Conservation (phyloP, 352 stramenopile species). For the Phytophthora syringae region DNA sequence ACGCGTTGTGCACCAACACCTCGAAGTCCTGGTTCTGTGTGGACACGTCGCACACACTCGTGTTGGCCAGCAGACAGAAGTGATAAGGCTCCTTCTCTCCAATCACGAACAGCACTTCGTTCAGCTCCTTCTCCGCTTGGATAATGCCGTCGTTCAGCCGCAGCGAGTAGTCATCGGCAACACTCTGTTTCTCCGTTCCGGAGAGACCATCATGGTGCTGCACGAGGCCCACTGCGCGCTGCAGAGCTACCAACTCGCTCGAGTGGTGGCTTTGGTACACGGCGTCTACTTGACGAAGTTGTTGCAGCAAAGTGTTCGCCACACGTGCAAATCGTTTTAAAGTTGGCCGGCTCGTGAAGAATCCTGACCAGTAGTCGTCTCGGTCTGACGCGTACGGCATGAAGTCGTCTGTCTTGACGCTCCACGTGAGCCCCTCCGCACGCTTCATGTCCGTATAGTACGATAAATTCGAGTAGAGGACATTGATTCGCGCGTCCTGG, state of each 20-base stretch:
- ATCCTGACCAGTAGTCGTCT: slow-evolving; percentile 96
- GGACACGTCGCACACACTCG: slow-evolving; percentile 90
- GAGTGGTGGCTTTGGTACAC: slow-evolving; percentile 72
- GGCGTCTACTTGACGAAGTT: slow-evolving; percentile 92
- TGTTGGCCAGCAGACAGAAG: slow-evolving; percentile 88
- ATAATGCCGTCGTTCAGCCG: slow-evolving; percentile 88
- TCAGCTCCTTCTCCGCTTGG: slow-evolving; percentile 67
- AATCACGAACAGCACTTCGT: slow-evolving; percentile 78
- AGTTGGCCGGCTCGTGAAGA: slow-evolving; percentile 94
- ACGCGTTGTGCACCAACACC: slow-evolving; percentile 73
- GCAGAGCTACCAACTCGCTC: slow-evolving; percentile 61
- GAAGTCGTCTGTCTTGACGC: slow-evolving; percentile 96
- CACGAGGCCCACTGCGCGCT: slow-evolving; percentile 91
- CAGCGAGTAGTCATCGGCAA: slow-evolving; percentile 96
- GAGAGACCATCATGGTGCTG: slow-evolving; percentile 97
- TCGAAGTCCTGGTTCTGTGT: slow-evolving; percentile 72
- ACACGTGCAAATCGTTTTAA: slow-evolving; percentile 94
- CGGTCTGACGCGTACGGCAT: slow-evolving; percentile 95
- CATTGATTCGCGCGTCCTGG: slow-evolving; percentile 90
- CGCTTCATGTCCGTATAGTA: slow-evolving; percentile 96
- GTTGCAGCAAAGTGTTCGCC: slow-evolving; percentile 88
- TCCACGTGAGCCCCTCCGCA: slow-evolving; percentile 77
- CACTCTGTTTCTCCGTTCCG: slow-evolving; percentile 95
- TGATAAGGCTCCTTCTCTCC: slow-evolving; percentile 69
- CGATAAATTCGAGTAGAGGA: slow-evolving; percentile 96